These are phyloP conservation scores for Dovyalis caffra DNA, from an alignment of 345 rosid genomes.

Conservation along the genomic window DNA sequence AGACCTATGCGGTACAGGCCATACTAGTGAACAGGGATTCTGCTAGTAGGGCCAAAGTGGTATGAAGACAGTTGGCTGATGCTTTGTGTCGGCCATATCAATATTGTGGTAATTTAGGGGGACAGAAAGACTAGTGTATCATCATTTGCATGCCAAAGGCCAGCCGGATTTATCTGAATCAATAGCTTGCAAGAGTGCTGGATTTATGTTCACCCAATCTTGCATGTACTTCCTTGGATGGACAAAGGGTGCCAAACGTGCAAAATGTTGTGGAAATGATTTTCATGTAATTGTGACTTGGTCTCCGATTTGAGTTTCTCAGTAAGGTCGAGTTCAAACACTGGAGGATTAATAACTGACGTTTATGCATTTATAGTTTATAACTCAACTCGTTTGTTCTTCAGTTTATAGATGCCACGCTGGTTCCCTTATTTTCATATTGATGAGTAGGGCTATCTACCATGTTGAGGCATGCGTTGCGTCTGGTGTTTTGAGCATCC, in stretches of 20 bases:
- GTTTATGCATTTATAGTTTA: neutral
- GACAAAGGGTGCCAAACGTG: slow-evolving; percentile 16
- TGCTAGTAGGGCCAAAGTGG: neutral
- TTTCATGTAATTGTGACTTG: slow-evolving; percentile 13
- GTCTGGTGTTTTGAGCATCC: neutral
- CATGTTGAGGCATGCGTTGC: neutral
- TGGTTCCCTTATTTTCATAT: neutral
- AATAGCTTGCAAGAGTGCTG: slow-evolving; percentile 25
- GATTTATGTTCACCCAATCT: slow-evolving; percentile 9
- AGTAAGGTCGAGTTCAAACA: slow-evolving; percentile 3
- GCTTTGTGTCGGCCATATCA: slow-evolving; percentile 11
- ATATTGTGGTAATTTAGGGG: slow-evolving; percentile 7
- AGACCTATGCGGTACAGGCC: slow-evolving; percentile 91
- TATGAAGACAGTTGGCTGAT: slow-evolving; percentile 8
- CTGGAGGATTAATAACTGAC: neutral
- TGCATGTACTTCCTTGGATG: slow-evolving; percentile 11
- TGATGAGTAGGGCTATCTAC: neutral
- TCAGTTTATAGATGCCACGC: neutral
- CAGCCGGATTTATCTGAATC: slow-evolving; percentile 20
- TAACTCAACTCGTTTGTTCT: neutral
- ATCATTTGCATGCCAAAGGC: slow-evolving; percentile 24
- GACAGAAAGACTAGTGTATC: slow-evolving; percentile 12
- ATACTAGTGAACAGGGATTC: slow-evolving; percentile 38
- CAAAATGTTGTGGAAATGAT: slow-evolving; percentile 27
- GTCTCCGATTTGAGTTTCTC: slow-evolving; percentile 15